Conservation (phyloP, 345 rosid species). For the Limnanthes douglasii region DNA sequence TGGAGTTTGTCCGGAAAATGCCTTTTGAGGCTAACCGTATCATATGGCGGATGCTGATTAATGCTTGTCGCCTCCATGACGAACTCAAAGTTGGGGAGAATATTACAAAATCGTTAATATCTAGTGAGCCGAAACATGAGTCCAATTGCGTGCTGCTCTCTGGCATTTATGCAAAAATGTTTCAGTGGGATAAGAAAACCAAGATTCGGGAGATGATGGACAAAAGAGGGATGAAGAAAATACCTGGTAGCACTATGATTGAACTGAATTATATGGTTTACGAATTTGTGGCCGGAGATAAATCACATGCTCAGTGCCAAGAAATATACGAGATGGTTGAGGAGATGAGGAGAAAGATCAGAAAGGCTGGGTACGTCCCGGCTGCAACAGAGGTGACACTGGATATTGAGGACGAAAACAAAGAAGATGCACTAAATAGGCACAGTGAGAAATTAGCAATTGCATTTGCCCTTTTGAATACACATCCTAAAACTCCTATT, state of each 20-base stretch:
- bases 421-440: constrained; percentile 46
- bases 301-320: constrained; percentile 46
- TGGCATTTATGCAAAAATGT: constrained; percentile 28
- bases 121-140: constrained; percentile 23
- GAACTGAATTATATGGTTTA: constrained; percentile 34
- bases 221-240: too few species aligned
- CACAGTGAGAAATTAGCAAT: constrained; percentile 79
- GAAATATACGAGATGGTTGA: constrained; percentile 40
- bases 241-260: constrained; percentile 30
- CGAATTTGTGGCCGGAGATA: constrained; percentile 61
- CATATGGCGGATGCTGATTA: constrained; percentile 30
- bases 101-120: constrained; percentile 21
- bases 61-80: constrained; percentile 26
- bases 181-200: constrained; percentile 33
- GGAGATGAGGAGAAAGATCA: constrained; percentile 24
- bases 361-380: constrained; percentile 48
- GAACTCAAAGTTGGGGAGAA: constrained; percentile 30
- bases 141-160: constrained; percentile 30
- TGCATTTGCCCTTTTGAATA: constrained; percentile 66
- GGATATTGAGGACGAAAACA: constrained; percentile 86
- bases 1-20: constrained; percentile 29
- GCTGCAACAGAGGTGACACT: constrained; percentile 58
- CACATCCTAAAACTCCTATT: constrained; percentile 49
- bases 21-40: constrained; percentile 30
- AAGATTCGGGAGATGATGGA: constrained; percentile 22